Percentiles rank a stretch among this genome's conserved stretches.
These are phyloP conservation scores for Streptanthus diversifolius DNA, from an alignment of 345 rosid genomes.

Conservation along the genomic window DNA sequence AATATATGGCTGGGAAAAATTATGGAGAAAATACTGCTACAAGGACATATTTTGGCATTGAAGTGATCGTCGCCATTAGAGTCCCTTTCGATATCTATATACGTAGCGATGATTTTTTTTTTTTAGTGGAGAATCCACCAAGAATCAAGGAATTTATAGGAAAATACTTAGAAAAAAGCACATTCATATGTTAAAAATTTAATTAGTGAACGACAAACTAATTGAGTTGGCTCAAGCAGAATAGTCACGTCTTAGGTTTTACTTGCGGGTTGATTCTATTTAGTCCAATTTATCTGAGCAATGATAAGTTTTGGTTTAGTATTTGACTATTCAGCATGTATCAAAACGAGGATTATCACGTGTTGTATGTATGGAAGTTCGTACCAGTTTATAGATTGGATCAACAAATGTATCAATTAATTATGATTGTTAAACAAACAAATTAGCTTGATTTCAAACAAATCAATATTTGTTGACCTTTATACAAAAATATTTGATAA, in stretches of 20 bases:
- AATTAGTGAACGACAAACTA: neutral
- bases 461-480: neutral
- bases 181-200: neutral
- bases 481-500: neutral
- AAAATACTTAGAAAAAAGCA: neutral
- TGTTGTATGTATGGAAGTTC: slow-evolving; percentile 6
- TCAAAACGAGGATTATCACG: slow-evolving; percentile 12
- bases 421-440: neutral
- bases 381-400: slow-evolving; percentile 1
- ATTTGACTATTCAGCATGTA: neutral
- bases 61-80: slow-evolving; percentile 18
- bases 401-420: neutral
- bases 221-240: slow-evolving; percentile 1
- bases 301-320: neutral
- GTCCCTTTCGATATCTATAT: slow-evolving; percentile 30
- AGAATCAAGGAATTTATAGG: neutral
- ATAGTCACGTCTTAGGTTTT: neutral
- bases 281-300: neutral
- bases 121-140: slow-evolving; percentile 18
- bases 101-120: neutral
- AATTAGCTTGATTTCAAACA: neutral
- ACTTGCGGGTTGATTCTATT: neutral
- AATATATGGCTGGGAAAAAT: slow-evolving; percentile 1
- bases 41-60: slow-evolving; percentile 14
- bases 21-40: neutral